Percentiles rank a stretch among this genome's conserved stretches.
Conservation (phyloP, 2,329 filamentous ascomycete species). For the Colletotrichum salicis region DNA sequence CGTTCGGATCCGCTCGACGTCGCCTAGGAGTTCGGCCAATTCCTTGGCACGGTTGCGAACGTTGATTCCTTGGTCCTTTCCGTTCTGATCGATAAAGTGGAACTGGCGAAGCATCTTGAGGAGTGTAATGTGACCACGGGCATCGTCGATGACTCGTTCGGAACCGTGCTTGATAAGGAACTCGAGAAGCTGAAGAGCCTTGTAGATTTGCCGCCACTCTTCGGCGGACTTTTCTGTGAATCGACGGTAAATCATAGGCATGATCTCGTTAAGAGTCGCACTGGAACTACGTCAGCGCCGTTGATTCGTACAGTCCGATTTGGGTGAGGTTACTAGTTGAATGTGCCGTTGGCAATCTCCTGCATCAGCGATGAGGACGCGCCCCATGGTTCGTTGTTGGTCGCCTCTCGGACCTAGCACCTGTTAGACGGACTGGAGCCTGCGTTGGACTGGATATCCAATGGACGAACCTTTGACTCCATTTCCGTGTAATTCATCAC, state of each 20-base stretch:
- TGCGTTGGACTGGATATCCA: slow-evolving; percentile 11
- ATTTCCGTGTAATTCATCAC: slow-evolving; percentile 99
- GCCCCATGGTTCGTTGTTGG: slow-evolving; percentile 99
- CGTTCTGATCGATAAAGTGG: slow-evolving; percentile 94
- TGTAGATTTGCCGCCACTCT: slow-evolving; percentile 99
- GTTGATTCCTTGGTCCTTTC: slow-evolving; percentile 98
- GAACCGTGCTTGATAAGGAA: slow-evolving; percentile 98
- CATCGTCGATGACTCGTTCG: slow-evolving; percentile 96
- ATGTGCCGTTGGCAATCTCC: slow-evolving; percentile 97
- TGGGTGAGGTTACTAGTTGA: slow-evolving; percentile 81
- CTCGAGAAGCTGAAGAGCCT: slow-evolving; percentile 94
- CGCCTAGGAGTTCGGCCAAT: slow-evolving; percentile 89
- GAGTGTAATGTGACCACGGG: slow-evolving; percentile 91
- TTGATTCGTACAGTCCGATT: neutral
- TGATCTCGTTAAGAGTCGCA: slow-evolving; percentile 97
- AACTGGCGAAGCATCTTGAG: slow-evolving; percentile 99
- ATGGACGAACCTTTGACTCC: slow-evolving; percentile 71
- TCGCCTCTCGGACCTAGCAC: slow-evolving; percentile 88
- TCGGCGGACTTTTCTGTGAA: slow-evolving; percentile 99
- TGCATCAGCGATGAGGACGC: slow-evolving; percentile 88
- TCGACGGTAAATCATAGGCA: slow-evolving; percentile 99
- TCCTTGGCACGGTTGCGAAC: slow-evolving; percentile 97
- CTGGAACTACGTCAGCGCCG: slow-evolving; percentile 56
- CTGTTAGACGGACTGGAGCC: slow-evolving; percentile 36
- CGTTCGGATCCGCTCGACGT: slow-evolving; percentile 86